Conservation (phyloP, 2,329 filamentous ascomycete species). For the Sporothrix humicola region DNA sequence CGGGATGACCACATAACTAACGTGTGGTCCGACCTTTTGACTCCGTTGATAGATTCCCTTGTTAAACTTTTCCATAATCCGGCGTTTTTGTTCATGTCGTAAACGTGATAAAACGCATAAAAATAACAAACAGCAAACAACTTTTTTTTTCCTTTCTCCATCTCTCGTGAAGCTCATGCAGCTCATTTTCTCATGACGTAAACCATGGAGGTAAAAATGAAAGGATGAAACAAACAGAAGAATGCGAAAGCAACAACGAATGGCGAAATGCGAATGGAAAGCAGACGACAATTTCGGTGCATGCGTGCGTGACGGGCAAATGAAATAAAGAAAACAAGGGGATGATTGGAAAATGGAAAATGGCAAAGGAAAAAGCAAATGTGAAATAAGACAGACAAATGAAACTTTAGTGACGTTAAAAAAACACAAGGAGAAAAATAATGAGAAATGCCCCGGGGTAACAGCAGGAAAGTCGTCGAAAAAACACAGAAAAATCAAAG, state of each 20-base stretch:
- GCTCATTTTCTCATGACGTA: too few relatives aligned
- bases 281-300: constrained; percentile 25
- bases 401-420: constrained; percentile 22
- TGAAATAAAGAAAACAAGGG: constrained; percentile 21
- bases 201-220: constrained; percentile 21
- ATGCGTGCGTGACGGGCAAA: neutral
- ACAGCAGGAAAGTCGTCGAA: constrained; percentile 36
- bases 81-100: constrained; percentile 14
- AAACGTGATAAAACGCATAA: neutral
- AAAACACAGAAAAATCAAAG: constrained; percentile 38
- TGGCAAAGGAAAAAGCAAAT: constrained; percentile 10
- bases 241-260: constrained; percentile 7
- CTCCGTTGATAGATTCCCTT: constrained; percentile 38
- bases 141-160: constrained; percentile 11
- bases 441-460: constrained; percentile 30
- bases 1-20: constrained; percentile 6
- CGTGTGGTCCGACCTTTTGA: constrained; percentile 35
- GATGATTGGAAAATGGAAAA: constrained; percentile 3
- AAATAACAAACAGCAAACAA: constrained; percentile 27
- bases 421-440: neutral
- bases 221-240: constrained; percentile 34
- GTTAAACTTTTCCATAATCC: constrained; percentile 37
- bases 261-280: constrained; percentile 18
- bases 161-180: constrained; percentile 19
- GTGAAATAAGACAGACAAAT: constrained; percentile 29